Evolutionary conservation across 2,329 filamentous ascomycete species (phyloP).

Genomic region (Cyanodermella asteris): DNA sequence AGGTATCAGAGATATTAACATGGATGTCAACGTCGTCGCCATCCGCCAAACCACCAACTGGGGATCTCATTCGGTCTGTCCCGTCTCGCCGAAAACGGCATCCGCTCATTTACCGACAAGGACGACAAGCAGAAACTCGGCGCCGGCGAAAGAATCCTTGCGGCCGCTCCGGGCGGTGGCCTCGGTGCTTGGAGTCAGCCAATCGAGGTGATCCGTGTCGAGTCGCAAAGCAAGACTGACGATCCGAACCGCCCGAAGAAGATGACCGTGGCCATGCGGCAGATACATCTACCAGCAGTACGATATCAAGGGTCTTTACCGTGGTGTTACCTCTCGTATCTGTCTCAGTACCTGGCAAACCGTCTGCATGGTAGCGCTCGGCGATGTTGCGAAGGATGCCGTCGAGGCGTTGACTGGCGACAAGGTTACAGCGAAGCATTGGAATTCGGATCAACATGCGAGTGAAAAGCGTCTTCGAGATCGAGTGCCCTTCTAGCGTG

Average conservation of each 20-base stretch:
- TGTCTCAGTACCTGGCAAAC: constrained; percentile 97
- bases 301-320: constrained; percentile 80
- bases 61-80: constrained; percentile 89
- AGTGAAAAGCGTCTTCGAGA: too few relatives aligned
- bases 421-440: too few relatives aligned
- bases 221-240: constrained; percentile 98
- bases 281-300: constrained; percentile 79
- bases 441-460: too few relatives aligned
- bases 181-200: constrained; percentile 97
- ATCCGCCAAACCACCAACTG: constrained; percentile 99
- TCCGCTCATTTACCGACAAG: constrained; percentile 61
- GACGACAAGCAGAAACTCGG: constrained; percentile 55
- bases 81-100: constrained; percentile 73
- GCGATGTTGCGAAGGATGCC: too few relatives aligned
- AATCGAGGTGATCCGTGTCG: constrained; percentile 96
- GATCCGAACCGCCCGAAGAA: constrained; percentile 98
- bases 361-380: constrained; percentile 97
- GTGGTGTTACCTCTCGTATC: constrained; percentile 82
- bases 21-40: constrained; percentile 92
- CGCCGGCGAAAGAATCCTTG: constrained; percentile 69
- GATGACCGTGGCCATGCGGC: constrained; percentile 75
- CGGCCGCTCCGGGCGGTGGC: constrained; percentile 73
- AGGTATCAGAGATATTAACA: constrained; percentile 90
- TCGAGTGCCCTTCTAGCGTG: too few relatives aligned
- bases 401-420: too few relatives aligned